Evolutionary conservation across 805 yeast species (phyloP), one percentile per base, ranked within the genome.

Genomic region (Hagleromyces aurorensis): DNA sequence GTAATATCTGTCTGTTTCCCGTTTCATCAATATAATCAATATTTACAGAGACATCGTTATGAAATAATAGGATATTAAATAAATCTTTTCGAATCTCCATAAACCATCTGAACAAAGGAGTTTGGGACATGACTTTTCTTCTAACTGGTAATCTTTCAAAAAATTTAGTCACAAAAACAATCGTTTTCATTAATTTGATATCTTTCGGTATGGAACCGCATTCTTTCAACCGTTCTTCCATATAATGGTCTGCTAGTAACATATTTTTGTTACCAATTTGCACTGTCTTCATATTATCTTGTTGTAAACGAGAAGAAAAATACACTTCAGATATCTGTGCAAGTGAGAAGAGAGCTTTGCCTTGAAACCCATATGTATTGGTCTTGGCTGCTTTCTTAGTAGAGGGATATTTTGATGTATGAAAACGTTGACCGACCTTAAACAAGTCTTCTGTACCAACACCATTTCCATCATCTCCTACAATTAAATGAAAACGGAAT

Each of bases 381-480:
- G 67, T 50, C 0, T 27, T 11, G 9, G 42, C 46, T 19, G 78
- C 43, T 13, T 66, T 71, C 1, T 53, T 54, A 17, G 65, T 42
- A 1, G 35, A 27, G 1, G 27, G 18, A 3, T 71, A 24, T 42
- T 78, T 82, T 0, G 87, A 76, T 0, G 89, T 78, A 33, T 56
- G 57, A 44, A 70, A 61, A 12, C 65, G 54, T 9, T 38, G 27
- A 0, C 80, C 85, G 1, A 80, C 46, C 2, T 41, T 21, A 1
- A 43, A 55, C 27, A 81, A 44, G 25, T 76, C 77, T 0, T 44
- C 60, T 0, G 65, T 62, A 4, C 40, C 33, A 3, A 87, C 71
- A 0, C 96, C 96, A 2, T 13, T 16, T 0, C 96, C 96, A 50
- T 87, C 63, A 52, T 87, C 96, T 1, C 38, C 37, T 1, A 83